These are phyloP conservation scores for Chaetomium strumarium DNA, from an alignment of 2,329 filamentous ascomycete species.

Conservation along the genomic window DNA sequence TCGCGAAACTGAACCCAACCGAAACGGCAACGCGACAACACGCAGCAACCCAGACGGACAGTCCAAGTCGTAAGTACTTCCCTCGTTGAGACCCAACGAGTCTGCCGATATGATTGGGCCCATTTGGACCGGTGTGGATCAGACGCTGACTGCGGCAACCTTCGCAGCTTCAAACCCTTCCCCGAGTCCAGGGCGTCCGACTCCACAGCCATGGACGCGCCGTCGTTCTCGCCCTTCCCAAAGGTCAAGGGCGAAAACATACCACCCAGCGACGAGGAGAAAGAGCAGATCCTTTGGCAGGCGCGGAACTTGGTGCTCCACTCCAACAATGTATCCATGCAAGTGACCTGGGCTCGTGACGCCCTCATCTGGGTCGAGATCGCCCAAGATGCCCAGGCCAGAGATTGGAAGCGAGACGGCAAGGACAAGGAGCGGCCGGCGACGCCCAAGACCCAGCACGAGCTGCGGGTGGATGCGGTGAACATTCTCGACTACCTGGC, in stretches of 20 bases:
- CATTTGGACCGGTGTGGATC: slow-evolving; percentile 12
- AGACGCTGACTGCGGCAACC: slow-evolving; percentile 15
- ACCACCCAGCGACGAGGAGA: slow-evolving; percentile 88
- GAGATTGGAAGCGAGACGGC: slow-evolving; percentile 45
- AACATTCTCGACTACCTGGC: slow-evolving; percentile 89
- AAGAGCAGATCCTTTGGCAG: slow-evolving; percentile 82
- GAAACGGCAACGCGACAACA: slow-evolving; percentile 22
- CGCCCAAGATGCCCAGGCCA: slow-evolving; percentile 67
- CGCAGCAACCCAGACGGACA: slow-evolving; percentile 20
- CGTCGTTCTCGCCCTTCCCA: slow-evolving; percentile 88
- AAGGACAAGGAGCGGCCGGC: slow-evolving; percentile 53
- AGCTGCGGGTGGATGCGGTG: slow-evolving; percentile 79
- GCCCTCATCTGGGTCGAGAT: slow-evolving; percentile 84
- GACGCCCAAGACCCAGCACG: slow-evolving; percentile 84
- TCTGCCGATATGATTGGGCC: slow-evolving; percentile 11
- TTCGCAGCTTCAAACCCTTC: slow-evolving; percentile 37
- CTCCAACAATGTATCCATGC: slow-evolving; percentile 92
- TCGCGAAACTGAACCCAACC: slow-evolving; percentile 40
- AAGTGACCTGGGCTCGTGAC: slow-evolving; percentile 94
- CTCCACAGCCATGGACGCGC: slow-evolving; percentile 48
- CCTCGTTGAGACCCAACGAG: neutral
- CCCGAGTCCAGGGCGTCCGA: slow-evolving; percentile 32
- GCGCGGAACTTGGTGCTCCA: slow-evolving; percentile 79
- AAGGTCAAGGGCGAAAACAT: slow-evolving; percentile 82
- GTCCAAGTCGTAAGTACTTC: slow-evolving; percentile 21